Evolutionary conservation across 2,329 filamentous ascomycete genomes (phyloP).

Genomic region (Fusarium bulbicola): DNA sequence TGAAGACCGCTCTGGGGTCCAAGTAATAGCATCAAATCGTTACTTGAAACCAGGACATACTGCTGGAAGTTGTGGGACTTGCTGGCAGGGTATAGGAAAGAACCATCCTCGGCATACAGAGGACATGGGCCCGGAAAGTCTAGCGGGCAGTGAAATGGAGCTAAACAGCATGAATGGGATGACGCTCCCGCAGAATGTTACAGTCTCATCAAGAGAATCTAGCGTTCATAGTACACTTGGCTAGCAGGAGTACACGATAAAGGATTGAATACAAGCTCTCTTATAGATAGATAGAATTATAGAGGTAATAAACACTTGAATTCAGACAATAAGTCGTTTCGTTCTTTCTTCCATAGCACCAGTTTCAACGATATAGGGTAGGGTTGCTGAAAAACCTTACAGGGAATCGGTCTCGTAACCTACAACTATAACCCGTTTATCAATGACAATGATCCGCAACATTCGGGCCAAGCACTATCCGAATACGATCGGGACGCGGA

Average conservation of each 20-base stretch:
- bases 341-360: too few species aligned
- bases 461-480: too few species aligned
- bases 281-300: not conserved
- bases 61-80: not conserved
- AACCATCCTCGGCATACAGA: not conserved
- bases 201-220: not conserved
- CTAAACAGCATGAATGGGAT: not conserved
- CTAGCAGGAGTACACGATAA: not conserved
- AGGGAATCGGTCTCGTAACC: too few species aligned
- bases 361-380: too few species aligned
- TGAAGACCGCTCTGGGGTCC: not conserved
- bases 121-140: fast-evolving
- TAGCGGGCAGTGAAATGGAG: not conserved
- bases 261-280: too few species aligned
- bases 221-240: not conserved
- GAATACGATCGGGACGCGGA: too few species aligned
- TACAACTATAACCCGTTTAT: too few species aligned
- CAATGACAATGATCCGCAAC: too few species aligned
- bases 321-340: too few species aligned
- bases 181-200: not conserved
- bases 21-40: not conserved
- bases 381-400: too few species aligned
- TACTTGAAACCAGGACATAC: fast-evolving
- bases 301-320: not conserved
- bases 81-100: not conserved